Evolutionary conservation across 345 rosid genomes (phyloP), one percentile per base, ranked within the genome.

Genomic region (Eucalyptus polyanthemos): DNA sequence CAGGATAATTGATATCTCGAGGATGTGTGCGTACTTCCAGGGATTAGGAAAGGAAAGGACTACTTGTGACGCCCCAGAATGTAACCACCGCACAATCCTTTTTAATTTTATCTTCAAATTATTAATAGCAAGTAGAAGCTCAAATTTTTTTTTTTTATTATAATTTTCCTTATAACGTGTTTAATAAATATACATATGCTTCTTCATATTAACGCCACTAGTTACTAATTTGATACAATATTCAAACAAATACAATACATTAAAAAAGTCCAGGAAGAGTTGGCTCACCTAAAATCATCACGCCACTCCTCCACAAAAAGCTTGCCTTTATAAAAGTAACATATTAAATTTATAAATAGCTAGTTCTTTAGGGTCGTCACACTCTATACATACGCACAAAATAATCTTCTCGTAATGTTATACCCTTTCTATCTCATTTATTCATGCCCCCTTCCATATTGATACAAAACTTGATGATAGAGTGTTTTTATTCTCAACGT

Each of bases 211-310:
- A 9, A 69, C 80, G 16, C 17, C 22, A 69, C 24, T 69, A 69
- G 80, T 34, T 69, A 69, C 13, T 40, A 34, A 31, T 34, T 31
- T 34, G 21, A 1, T 31, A 69, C 24, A 4, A 19, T 31, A 69
- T 69, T 69, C 42, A 16, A 8, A 69, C 12, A 16, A 31, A 69
- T 0, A 31, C 11, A 67, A 67, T 16, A 31, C 22, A 67, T 67
- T 31, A 67, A 2, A 16, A 31, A 67, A 67, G 80, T 67, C 42
- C 6, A 15, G 1, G 80, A 67, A 67, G 40, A 34, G 76, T 65
- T 0, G 5, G 22, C 22, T 53, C 58, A 53, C 58, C 58, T 0
- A 53, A 53, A 53, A 53, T 14, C 58, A 19, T 53, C 0, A 3
- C 9, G 2, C 25, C 24, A 53, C 58, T 53, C 58, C 25, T 53